A percentile compares a stretch with the other conserved stretches of the same genome.
phyloP scores from a whole-genome alignment of 1,284 basidiomycete species.

The Vanrija sp. region DNA sequence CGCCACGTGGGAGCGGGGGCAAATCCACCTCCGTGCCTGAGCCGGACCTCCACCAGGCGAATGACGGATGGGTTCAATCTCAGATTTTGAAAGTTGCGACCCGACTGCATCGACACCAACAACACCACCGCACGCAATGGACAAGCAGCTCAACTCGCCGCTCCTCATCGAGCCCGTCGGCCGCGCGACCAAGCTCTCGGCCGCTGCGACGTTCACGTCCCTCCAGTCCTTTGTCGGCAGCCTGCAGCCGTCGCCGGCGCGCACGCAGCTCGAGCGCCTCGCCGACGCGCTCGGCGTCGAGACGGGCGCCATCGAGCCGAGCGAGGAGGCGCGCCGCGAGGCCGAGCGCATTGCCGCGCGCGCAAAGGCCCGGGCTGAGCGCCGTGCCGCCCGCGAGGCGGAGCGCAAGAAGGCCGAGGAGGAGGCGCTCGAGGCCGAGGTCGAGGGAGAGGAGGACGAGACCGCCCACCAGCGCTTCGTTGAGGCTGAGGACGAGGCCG shows the following conservation, averaged over 20 bases:
- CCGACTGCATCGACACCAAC: background rate
- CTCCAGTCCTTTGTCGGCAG: conserved; percentile 30
- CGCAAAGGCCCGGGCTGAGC: conserved; percentile 21
- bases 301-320: conserved; percentile 32
- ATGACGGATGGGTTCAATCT: background rate
- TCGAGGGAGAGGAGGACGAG: conserved; percentile 13
- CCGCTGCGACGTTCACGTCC: conserved; percentile 28
- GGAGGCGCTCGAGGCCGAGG: conserved; percentile 19
- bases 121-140: conserved; percentile 25
- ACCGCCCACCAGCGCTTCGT: conserved; percentile 7
- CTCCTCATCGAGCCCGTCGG: conserved; percentile 36
- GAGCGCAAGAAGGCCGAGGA: conserved; percentile 15
- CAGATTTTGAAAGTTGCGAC: background rate
- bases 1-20: too few relatives aligned
- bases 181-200: conserved; percentile 24
- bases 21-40: too few relatives aligned
- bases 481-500: conserved; percentile 14
- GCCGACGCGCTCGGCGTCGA: conserved; percentile 47
- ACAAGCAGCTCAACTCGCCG: conserved; percentile 42
- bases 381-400: conserved; percentile 22
- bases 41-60: too few relatives aligned
- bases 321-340: conserved; percentile 35
- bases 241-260: conserved; percentile 27
- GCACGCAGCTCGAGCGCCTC: conserved; percentile 46
- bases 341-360: conserved; percentile 27